Evolutionary conservation across 805 yeast species (phyloP), one percentile per base, ranked within the genome.

Genomic region (Lipomyces starkeyi): DNA sequence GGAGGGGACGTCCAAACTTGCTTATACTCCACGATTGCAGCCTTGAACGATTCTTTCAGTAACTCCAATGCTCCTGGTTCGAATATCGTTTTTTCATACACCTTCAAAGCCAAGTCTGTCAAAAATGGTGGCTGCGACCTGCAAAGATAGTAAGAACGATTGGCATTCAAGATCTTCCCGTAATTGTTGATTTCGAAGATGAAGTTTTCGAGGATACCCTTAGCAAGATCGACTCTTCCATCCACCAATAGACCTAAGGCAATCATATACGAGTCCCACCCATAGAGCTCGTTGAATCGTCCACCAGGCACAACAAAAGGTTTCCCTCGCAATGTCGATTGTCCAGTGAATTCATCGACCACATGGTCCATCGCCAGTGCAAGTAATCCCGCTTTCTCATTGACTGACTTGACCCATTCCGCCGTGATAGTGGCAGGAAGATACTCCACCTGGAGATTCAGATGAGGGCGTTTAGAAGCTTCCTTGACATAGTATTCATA

Each of bases 251-350:
- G 82, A 0, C 98, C 99, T 29, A 93, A 78, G 0, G 95, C 86
- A 76, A 89, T 93, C 89, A 95, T 91, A 76, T 95, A 94, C 1
- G 97, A 92, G 78, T 94, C 99, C 99, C 99, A 94, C 17, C 98
- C 99, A 76, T 95, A 94, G 67, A 93, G 84, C 80, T 94, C 99
- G 80, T 95, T 95, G 80, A 94, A 94, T 71, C 99, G 83, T 27
- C 99, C 98, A 20, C 99, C 99, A 0, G 99, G 99, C 29, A 94
- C 98, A 20, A 91, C 90, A 78, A 94, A 94, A 0, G 97, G 97
- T 74, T 85, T 87, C 25, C 93, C 91, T 53, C 84, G 81, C 59
- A 89, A 73, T 14, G 84, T 82, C 20, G 76, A 76, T 54, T 85
- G 85, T 65, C 87, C 85, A 0, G 84, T 79, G 2, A 80, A 74